Conservation (phyloP, 805 yeast genomes). For the Lachancea waltii region DNA sequence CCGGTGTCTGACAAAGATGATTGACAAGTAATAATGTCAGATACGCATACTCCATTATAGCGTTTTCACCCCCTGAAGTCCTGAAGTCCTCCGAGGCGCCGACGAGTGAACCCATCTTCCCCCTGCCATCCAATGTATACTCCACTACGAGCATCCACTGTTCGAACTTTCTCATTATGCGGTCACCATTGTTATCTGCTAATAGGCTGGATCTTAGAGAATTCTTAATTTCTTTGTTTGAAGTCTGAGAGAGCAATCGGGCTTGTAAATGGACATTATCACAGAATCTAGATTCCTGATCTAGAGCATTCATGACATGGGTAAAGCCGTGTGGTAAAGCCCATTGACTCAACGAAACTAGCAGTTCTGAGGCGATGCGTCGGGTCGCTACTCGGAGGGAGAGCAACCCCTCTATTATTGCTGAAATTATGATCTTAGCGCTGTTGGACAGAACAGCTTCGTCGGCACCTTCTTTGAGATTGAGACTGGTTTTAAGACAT, state of each 20-base stretch:
- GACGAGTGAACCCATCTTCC: conserved; percentile 82
- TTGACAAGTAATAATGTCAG: conserved; percentile 30
- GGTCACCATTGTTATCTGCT: not conserved
- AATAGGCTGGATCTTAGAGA: not conserved
- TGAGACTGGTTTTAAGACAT: conserved; percentile 69
- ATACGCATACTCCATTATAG: conserved; percentile 31
- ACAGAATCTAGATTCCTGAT: conserved; percentile 24
- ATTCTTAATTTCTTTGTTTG: not conserved
- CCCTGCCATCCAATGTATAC: conserved; percentile 73
- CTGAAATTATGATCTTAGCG: conserved; percentile 40
- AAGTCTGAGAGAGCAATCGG: conserved; percentile 6
- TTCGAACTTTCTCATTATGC: conserved; percentile 46
- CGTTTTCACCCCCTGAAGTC: conserved; percentile 37
- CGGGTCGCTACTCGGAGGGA: conserved; percentile 74
- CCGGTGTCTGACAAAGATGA: conserved; percentile 26
- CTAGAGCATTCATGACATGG: conserved; percentile 35
- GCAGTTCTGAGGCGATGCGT: conserved; percentile 70
- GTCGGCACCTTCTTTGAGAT: conserved; percentile 55
- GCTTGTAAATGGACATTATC: conserved; percentile 29
- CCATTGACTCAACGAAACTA: conserved; percentile 49
- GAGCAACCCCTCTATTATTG: conserved; percentile 64
- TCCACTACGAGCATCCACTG: conserved; percentile 66
- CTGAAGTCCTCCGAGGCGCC: conserved; percentile 85
- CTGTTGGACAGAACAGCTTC: conserved; percentile 39
- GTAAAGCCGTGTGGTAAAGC: conserved; percentile 44